Evolutionary conservation across 257 asterid genomes (phyloP).

Genomic region (Vinca minor): DNA sequence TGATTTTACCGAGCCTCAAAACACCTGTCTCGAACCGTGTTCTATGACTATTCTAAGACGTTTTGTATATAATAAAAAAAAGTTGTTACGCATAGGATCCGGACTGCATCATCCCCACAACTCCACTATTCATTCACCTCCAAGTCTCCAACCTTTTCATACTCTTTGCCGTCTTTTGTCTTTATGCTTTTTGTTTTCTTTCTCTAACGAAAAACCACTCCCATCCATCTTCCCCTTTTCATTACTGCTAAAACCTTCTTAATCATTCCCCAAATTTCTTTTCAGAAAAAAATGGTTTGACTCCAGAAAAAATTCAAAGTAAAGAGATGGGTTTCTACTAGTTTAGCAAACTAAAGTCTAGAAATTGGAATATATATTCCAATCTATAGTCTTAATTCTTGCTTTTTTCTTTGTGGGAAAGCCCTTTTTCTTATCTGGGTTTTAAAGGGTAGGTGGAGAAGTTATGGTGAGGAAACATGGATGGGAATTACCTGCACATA

Average conservation of each 20-base stretch:
- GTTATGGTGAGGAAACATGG: conserved; percentile 98
- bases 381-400: neutral
- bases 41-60: no score
- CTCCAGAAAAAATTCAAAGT: neutral
- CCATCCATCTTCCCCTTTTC: neutral
- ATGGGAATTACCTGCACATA: conserved; percentile 95
- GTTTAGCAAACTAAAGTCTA: neutral
- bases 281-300: neutral
- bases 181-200: neutral
- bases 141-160: neutral
- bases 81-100: no score
- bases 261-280: neutral
- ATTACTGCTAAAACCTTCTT: neutral
- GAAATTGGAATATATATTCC: neutral
- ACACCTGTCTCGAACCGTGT: no score
- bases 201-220: neutral
- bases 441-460: neutral
- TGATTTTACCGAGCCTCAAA: no score
- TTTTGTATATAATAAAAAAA: no score
- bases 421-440: neutral
- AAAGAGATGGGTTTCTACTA: neutral
- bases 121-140: neutral
- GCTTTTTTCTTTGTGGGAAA: neutral
- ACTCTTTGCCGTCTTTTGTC: conserved; percentile 7
- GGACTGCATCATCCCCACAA: no score